Evolutionary conservation across 2,329 filamentous ascomycete genomes (phyloP).

Genomic region (Leptodontidium sp.): DNA sequence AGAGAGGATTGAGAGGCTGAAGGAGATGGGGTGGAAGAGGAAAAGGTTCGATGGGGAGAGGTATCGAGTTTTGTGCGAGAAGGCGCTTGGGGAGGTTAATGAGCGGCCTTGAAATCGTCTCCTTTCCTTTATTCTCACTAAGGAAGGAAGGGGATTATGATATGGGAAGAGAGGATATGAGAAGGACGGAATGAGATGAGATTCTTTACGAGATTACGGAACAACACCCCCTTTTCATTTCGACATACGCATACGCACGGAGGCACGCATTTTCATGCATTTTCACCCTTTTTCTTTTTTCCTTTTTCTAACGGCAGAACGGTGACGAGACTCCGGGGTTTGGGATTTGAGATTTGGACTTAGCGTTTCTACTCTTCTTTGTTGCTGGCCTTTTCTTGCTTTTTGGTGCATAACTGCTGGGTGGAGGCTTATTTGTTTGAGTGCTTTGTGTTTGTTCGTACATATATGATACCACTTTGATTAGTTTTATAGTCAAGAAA

Average conservation of each 20-base stretch:
- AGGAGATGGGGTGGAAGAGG: conserved; percentile 36
- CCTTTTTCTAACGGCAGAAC: too few relatives aligned
- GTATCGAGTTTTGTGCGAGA: conserved; percentile 42
- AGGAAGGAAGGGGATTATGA: background rate
- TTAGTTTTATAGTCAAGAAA: background rate
- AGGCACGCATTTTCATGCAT: too few relatives aligned
- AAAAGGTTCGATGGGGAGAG: conserved; percentile 39
- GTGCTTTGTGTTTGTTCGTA: background rate
- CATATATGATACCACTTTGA: conserved; percentile 20
- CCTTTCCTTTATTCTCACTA: background rate
- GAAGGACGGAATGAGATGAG: background rate
- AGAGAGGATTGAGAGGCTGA: conserved; percentile 35
- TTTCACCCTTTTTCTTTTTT: too few relatives aligned
- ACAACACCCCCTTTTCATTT: too few relatives aligned
- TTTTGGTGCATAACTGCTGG: background rate
- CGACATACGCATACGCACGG: too few relatives aligned
- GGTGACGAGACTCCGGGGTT: background rate
- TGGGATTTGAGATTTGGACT: background rate
- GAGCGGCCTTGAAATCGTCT: conserved; percentile 15
- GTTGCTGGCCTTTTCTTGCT: background rate
- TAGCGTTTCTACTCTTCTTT: conserved; percentile 6
- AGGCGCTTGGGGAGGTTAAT: conserved; percentile 37
- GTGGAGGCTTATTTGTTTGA: background rate
- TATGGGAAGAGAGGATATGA: conserved; percentile 5
- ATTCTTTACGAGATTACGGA: background rate